Conservation (phyloP, 1,284 basidiomycete genomes). For the Leucocoprinus gongylophorus region DNA sequence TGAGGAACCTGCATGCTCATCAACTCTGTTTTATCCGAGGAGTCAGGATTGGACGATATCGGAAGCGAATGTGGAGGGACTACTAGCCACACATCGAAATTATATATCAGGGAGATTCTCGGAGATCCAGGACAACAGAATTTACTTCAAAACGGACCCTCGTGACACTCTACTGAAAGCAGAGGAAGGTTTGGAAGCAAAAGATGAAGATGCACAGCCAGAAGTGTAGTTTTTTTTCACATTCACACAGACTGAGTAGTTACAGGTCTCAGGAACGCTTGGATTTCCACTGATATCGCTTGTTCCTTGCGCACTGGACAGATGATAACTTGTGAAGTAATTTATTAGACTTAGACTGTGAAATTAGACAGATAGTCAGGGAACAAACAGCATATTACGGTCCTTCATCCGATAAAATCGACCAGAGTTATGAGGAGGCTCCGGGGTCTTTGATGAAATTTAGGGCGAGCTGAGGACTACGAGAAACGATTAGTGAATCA, state of each 20-base stretch:
- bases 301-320: background rate
- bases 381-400: constrained; percentile 1
- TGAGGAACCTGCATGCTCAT: background rate
- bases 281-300: background rate
- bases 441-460: constrained; percentile 31
- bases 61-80: background rate
- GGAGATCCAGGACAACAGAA: background rate
- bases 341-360: background rate
- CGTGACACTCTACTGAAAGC: background rate
- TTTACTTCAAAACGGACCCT: background rate
- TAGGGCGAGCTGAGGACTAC: constrained; percentile 34
- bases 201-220: background rate
- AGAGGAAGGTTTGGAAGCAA: background rate
- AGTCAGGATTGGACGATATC: background rate
- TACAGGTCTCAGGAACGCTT: background rate
- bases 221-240: background rate
- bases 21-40: background rate
- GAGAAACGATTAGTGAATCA: background rate
- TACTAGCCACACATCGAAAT: constrained; percentile 5
- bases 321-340: background rate
- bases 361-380: background rate
- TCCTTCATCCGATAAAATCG: too few species aligned
- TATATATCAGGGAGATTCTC: background rate
- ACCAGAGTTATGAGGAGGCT: background rate
- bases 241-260: background rate